Conservation (phyloP, 208 protist genomes). For the Acanthamoeba triangularis region DNA sequence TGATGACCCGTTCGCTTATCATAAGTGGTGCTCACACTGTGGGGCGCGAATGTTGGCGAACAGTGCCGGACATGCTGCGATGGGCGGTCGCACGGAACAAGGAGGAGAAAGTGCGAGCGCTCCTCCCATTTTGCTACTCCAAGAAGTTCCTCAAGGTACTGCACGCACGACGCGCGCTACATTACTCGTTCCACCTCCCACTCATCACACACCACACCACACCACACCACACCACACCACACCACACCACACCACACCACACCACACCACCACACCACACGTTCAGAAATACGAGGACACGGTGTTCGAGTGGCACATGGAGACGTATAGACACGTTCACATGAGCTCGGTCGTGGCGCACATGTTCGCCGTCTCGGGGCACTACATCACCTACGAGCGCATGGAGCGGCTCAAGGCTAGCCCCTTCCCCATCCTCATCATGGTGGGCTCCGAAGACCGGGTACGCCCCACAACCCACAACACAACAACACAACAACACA, state of each 20-base stretch:
- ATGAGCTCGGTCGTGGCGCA: slow-evolving; percentile 9
- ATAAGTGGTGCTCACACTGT: not conserved
- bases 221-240: no score
- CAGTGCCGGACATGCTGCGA: slow-evolving; percentile 3
- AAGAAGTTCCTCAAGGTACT: slow-evolving; percentile 20
- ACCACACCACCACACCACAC: no score
- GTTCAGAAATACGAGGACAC: slow-evolving; percentile 3
- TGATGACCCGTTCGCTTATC: no score
- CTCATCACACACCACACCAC: not conserved
- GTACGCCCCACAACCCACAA: not conserved
- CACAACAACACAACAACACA: no score
- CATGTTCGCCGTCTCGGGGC: not conserved
- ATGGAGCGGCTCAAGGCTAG: not conserved
- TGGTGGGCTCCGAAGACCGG: slow-evolving; percentile 33
- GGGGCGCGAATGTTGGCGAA: not conserved
- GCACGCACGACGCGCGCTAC: no score
- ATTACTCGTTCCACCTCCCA: not conserved
- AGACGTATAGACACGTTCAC: not conserved
- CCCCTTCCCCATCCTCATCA: not conserved
- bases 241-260: no score
- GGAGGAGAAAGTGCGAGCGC: slow-evolving; percentile 10
- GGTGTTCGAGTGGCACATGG: slow-evolving; percentile 27
- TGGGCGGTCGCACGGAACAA: not conserved
- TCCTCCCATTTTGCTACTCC: slow-evolving; percentile 40
- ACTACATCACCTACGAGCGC: slow-evolving; percentile 63